Conservation (phyloP, 1,284 basidiomycete species). For the Cryptococcus wingfieldii region DNA sequence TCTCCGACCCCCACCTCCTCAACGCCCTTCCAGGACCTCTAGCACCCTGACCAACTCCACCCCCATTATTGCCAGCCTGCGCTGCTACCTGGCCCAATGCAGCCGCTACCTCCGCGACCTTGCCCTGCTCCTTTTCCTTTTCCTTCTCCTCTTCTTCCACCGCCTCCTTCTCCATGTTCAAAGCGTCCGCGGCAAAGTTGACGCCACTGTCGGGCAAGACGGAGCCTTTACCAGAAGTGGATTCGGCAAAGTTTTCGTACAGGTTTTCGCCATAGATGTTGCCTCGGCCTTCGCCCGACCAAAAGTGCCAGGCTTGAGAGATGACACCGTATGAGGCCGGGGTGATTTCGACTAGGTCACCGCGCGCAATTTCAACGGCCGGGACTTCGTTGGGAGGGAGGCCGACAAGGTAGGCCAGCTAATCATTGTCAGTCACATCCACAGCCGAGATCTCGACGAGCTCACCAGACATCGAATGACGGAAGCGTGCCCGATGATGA, state of each 20-base stretch:
- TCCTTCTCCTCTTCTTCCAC: constrained; percentile 43
- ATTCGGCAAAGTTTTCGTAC: constrained; percentile 51
- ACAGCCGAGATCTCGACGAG: not conserved
- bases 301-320: constrained; percentile 84
- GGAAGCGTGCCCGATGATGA: constrained; percentile 83
- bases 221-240: constrained; percentile 36
- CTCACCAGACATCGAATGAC: constrained; percentile 85
- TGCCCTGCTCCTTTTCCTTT: constrained; percentile 18
- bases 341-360: constrained; percentile 82
- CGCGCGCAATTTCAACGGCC: constrained; percentile 87
- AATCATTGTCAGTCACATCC: not conserved
- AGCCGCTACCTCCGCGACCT: not conserved
- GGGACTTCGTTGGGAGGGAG: constrained; percentile 95
- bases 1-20: constrained; percentile 4
- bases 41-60: not conserved
- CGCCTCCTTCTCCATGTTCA: constrained; percentile 45
- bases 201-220: constrained; percentile 36
- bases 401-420: constrained; percentile 81
- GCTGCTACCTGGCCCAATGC: constrained; percentile 5
- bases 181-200: constrained; percentile 38
- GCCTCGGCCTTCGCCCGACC: constrained; percentile 54
- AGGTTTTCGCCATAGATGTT: constrained; percentile 45
- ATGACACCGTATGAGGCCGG: constrained; percentile 87
- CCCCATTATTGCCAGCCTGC: not conserved
- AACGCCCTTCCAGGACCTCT: constrained; percentile 7